Base-by-base conservation (phyloP, 352 stramenopile species). In the Thalassiosira ordinaria region DNA sequence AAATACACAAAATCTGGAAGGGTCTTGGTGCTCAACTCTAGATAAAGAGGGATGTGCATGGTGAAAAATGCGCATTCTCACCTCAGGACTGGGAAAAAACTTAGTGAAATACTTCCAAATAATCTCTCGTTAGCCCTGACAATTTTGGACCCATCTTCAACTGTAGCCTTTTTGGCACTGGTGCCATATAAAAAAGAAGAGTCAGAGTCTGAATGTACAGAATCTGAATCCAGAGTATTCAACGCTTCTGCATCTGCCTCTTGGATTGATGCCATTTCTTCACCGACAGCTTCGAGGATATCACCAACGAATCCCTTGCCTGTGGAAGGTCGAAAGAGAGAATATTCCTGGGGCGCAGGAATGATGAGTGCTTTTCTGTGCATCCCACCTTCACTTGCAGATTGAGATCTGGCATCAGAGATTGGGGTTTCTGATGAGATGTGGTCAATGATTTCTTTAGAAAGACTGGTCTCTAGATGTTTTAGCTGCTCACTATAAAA, bases 41-140 rank as follows among this genome's bases (percentile, higher is more conserved):
- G n/a, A n/a, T n/a, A n/a, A n/a, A n/a, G n/a, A n/a, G n/a, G n/a
- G n/a, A n/a, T n/a, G n/a, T n/a, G n/a, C n/a, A n/a, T n/a, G n/a
- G n/a, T n/a, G n/a, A n/a, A n/a, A n/a, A n/a, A n/a, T n/a, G n/a
- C n/a, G n/a, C n/a, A n/a, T n/a, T n/a, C n/a, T n/a, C n/a, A n/a
- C n/a, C n/a, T n/a, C 41, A 66, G 44, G 11, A 87, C 70, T 13
- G 75, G 75, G 39, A 88, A 86, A 62, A 86, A 88, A 62, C 81
- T 88, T 8, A 88, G 44, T 31, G 71, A 84, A 53, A 88, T 68
- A 55, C 46, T 76, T 24, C 81, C 81, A 78, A 76, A 85, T 5
- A 88, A 61, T 73, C 67, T 82, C 39, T 88, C 81, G 46, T 82
- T 84, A 18, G 52, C 51, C 13, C 49, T 69, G 1, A 64, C 22